Conservation (phyloP, 805 yeast genomes). For the Teunomyces aglyptinius region DNA sequence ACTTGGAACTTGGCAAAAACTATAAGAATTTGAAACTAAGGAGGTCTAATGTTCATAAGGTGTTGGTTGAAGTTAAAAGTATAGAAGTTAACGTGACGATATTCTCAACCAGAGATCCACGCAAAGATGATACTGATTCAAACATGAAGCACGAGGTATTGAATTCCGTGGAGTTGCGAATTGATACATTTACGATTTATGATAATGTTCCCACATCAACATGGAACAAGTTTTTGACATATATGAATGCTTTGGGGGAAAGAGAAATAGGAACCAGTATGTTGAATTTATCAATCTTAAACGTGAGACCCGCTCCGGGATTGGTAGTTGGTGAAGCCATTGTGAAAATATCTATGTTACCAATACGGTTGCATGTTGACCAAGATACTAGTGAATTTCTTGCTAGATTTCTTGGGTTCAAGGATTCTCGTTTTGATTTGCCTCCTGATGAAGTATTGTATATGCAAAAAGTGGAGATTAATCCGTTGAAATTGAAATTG, state of each 20-base stretch:
- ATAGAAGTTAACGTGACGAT: slow-evolving; percentile 48
- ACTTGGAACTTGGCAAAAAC: slow-evolving; percentile 31
- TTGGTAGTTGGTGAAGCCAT: slow-evolving; percentile 70
- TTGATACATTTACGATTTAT: slow-evolving; percentile 56
- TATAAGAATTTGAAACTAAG: slow-evolving; percentile 53
- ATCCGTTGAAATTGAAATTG: slow-evolving; percentile 58
- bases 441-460: slow-evolving; percentile 66
- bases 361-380: slow-evolving; percentile 81
- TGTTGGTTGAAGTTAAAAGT: slow-evolving; percentile 54
- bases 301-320: slow-evolving; percentile 60
- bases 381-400: slow-evolving; percentile 90
- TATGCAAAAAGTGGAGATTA: slow-evolving; percentile 65
- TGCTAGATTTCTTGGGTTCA: slow-evolving; percentile 76
- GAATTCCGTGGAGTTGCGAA: slow-evolving; percentile 46
- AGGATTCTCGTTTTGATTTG: slow-evolving; percentile 63
- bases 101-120: slow-evolving; percentile 48
- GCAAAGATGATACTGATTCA: slow-evolving; percentile 32
- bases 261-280: slow-evolving; percentile 68
- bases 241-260: slow-evolving; percentile 66
- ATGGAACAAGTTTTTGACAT: slow-evolving; percentile 82
- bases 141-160: slow-evolving; percentile 41
- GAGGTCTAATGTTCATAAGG: slow-evolving; percentile 63
- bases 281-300: slow-evolving; percentile 51
- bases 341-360: slow-evolving; percentile 55
- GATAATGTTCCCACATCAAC: slow-evolving; percentile 86